phyloP scores from a whole-genome alignment of 495 filamentous ascomycete genomes.

The Talaromyces nanjingensis region DNA sequence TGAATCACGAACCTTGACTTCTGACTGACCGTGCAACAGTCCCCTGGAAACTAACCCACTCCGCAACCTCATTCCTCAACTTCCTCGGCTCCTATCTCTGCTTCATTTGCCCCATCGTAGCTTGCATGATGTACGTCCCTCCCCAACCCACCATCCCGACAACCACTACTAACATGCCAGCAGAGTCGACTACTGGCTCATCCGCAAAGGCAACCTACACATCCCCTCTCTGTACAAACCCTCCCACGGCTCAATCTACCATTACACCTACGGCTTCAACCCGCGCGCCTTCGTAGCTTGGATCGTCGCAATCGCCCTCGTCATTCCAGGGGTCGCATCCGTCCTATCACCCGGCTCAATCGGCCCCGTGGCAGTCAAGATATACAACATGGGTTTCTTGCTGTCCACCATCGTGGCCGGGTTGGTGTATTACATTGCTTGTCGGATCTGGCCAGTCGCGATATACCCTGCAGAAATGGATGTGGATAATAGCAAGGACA shows the following conservation, averaged over 20 bases:
- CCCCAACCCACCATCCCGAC: too few relatives aligned
- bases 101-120: conserved; percentile 35
- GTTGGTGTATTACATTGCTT: conserved; percentile 10
- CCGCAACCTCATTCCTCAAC: conserved; percentile 36
- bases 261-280: conserved; percentile 14
- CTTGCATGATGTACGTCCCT: conserved; percentile 25
- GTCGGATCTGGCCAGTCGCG: conserved; percentile 7
- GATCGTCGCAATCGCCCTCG: conserved; percentile 11
- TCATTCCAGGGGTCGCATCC: conserved; percentile 13
- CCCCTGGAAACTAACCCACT: conserved; percentile 29
- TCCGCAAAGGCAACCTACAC: conserved; percentile 19
- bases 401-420: conserved; percentile 9
- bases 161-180: not conserved
- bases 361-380: conserved; percentile 10
- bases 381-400: conserved; percentile 18
- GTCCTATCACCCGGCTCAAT: conserved; percentile 5
- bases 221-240: conserved; percentile 11
- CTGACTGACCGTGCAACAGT: conserved; percentile 24
- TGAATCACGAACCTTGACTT: not conserved
- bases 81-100: conserved; percentile 40
- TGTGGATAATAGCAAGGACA: not conserved
- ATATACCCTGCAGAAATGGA: not conserved
- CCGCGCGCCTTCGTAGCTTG: conserved; percentile 13
- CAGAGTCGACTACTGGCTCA: conserved; percentile 29
- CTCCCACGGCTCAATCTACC: conserved; percentile 6